Base-by-base conservation (phyloP, 495 filamentous ascomycete species). In the Hypomontagnella submonticulosa region DNA sequence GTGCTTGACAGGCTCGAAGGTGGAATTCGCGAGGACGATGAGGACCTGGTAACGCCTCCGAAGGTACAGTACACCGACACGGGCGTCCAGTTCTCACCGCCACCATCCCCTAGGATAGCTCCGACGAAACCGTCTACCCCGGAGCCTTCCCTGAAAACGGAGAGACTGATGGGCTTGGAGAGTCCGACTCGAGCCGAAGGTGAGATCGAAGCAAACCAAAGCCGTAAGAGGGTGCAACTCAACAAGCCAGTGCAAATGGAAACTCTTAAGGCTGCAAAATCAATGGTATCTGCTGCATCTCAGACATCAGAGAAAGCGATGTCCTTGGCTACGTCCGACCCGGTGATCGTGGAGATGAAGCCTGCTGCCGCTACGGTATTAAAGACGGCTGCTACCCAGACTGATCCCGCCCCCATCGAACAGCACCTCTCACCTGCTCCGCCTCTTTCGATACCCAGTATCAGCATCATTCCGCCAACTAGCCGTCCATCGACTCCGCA, bases 21-120 rank as follows among this genome's bases (percentile, higher is more conserved):
- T 12, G 78, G 77, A 42, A 78, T 82, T 58, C 78, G 77, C 43
- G 81, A 84, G 51, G 84, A 84, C 36, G 80, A 83, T 16, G 67
- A 71, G 46, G 42, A 60, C 18, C 20, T 34, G 3, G 47, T 56
- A 9, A 19, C 50, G 8, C 42, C 61, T 13, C 32, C 40, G 5
- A 67, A 71, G 63, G 57, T 63, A 34, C 42, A 67, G 47, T 71
- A 71, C 46, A 83, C 83, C 37, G 91, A 96, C 73, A 83, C 83
- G n/a, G 91, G 87, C 2, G 83, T 90, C 38, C 93, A 97, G 73
- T 92, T 83, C 68, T 92, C 93, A 41, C 92, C 92, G 41, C 93
- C 91, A 5, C 81, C 88, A 1, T 96, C 91, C 13, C 92, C 92
- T 4, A 80, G 77, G 42, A 50, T 84, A n/a, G 62, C 75, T 30